phyloP scores from a whole-genome alignment of 2,329 filamentous ascomycete genomes.

The Microsporum ferrugineum region DNA sequence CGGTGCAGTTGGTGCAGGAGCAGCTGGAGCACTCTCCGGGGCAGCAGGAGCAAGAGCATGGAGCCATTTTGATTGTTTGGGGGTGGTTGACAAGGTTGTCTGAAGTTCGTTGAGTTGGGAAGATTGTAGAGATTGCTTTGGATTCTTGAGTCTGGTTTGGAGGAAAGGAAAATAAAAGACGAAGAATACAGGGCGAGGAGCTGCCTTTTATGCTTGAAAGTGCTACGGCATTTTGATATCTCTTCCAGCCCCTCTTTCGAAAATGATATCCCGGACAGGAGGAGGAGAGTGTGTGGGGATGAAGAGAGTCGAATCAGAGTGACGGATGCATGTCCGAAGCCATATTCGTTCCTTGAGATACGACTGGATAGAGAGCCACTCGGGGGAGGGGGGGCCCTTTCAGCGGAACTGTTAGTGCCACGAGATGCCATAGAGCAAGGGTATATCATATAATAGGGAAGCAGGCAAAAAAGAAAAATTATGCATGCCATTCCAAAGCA shows the following conservation, averaged over 20 bases:
- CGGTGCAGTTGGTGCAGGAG: conserved; percentile 29
- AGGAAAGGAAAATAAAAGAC: conserved; percentile 6
- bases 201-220: conserved; percentile 8
- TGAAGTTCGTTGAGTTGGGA: conserved; percentile 4
- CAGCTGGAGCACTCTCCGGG: conserved; percentile 30
- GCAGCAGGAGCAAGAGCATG: conserved; percentile 34
- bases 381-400: not conserved
- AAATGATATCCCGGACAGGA: not conserved
- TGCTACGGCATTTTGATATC: not conserved
- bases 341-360: not conserved
- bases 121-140: not conserved
- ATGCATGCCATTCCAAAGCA: not conserved
- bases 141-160: conserved; percentile 5
- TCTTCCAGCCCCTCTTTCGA: not conserved
- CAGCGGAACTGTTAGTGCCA: not conserved
- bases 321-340: not conserved
- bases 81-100: conserved; percentile 6
- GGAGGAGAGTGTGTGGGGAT: not conserved
- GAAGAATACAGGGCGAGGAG: conserved; percentile 2
- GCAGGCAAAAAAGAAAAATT: not conserved
- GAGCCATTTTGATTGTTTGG: conserved; percentile 27
- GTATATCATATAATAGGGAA: not conserved
- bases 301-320: not conserved
- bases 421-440: conserved; percentile 2
- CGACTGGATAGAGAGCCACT: not conserved